A percentile compares a stretch with the other conserved stretches of the same genome.
Evolutionary conservation across 2,329 filamentous ascomycete species (phyloP).

Genomic region (Calonectria hongkongensis): DNA sequence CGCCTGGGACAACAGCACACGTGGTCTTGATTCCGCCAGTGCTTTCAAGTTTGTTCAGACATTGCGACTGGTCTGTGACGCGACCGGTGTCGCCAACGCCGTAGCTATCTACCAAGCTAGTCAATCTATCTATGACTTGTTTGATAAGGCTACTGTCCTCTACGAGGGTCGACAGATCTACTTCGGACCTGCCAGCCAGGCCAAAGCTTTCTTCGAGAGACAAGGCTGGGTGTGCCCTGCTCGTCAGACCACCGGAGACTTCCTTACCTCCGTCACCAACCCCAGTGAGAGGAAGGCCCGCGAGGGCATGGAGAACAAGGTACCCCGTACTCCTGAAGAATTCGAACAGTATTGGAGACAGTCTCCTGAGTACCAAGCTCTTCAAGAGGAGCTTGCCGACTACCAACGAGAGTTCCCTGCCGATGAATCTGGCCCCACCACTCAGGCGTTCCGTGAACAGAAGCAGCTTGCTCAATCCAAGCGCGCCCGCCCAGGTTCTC

Average conservation of each 20-base stretch:
- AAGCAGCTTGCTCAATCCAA: slow-evolving; percentile 67
- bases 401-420: slow-evolving; percentile 69
- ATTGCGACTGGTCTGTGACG: slow-evolving; percentile 78
- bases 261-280: slow-evolving; percentile 81
- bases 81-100: slow-evolving; percentile 76
- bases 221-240: slow-evolving; percentile 81
- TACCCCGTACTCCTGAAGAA: slow-evolving; percentile 82
- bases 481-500: slow-evolving; percentile 71
- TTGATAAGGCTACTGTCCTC: slow-evolving; percentile 84
- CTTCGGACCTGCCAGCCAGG: slow-evolving; percentile 78
- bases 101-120: slow-evolving; percentile 85
- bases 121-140: slow-evolving; percentile 81
- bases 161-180: slow-evolving; percentile 88
- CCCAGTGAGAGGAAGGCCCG: slow-evolving; percentile 74
- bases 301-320: slow-evolving; percentile 75
- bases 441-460: slow-evolving; percentile 63
- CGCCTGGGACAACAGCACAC: slow-evolving; percentile 83
- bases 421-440: slow-evolving; percentile 58
- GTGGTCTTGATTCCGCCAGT: slow-evolving; percentile 83
- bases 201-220: slow-evolving; percentile 79
- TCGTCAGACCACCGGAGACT: slow-evolving; percentile 81
- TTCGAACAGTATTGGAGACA: slow-evolving; percentile 73
- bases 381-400: slow-evolving; percentile 69
- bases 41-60: slow-evolving; percentile 84
- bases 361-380: slow-evolving; percentile 65